A percentile compares a stretch with the other conserved stretches of the same genome.
phyloP scores from a whole-genome alignment of 108 stramenopile species.

The Cyclotella cryptica region DNA sequence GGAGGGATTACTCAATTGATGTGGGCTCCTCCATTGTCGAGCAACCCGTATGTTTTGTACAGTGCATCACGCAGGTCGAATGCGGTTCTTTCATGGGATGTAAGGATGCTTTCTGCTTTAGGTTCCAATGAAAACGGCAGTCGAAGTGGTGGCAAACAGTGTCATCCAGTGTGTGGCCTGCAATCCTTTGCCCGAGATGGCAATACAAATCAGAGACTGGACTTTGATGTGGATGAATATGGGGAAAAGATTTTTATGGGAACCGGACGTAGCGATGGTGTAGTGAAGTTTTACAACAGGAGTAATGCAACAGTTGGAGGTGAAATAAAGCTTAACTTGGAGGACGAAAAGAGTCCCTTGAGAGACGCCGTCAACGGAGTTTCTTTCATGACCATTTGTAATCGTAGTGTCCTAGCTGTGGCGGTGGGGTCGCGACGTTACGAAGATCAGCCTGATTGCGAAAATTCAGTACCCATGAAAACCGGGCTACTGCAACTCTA shows the following conservation, averaged over 20 bases:
- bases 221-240: slow-evolving; percentile 61
- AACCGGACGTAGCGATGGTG: slow-evolving; percentile 53
- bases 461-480: background rate
- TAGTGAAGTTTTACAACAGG: slow-evolving; percentile 63
- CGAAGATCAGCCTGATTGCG: slow-evolving; percentile 11
- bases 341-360: background rate
- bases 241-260: slow-evolving; percentile 63
- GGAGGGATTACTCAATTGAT: slow-evolving; percentile 80
- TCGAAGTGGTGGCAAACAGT: background rate
- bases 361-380: slow-evolving; percentile 79
- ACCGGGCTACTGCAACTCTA: background rate
- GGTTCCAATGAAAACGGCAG: slow-evolving; percentile 7
- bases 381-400: slow-evolving; percentile 45
- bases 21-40: slow-evolving; percentile 50
- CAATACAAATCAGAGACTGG: slow-evolving; percentile 84
- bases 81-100: slow-evolving; percentile 81
- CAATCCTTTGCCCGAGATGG: slow-evolving; percentile 66
- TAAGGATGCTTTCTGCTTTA: slow-evolving; percentile 68
- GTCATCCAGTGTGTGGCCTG: slow-evolving; percentile 61
- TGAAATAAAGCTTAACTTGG: slow-evolving; percentile 34
- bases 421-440: slow-evolving; percentile 67
- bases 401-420: slow-evolving; percentile 62
- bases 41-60: slow-evolving; percentile 60
- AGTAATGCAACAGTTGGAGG: slow-evolving; percentile 21
- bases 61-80: slow-evolving; percentile 76